A percentile compares a stretch with the other conserved stretches of the same genome.
Conservation (phyloP, 2,329 filamentous ascomycete genomes). For the Intubia oerlemansii region DNA sequence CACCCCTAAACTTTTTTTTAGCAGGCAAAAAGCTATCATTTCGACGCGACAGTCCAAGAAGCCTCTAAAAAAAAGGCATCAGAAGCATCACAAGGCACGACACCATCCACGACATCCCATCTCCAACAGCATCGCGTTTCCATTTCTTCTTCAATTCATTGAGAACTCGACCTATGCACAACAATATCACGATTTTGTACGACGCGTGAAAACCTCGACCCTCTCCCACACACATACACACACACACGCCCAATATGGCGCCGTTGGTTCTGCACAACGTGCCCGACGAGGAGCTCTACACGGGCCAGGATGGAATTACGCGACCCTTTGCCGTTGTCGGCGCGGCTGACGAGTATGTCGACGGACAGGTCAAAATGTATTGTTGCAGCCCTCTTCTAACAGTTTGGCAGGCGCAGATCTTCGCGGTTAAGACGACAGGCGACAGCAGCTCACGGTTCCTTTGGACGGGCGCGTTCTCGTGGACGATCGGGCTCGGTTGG, state of each 20-base stretch:
- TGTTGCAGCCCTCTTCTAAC: no score
- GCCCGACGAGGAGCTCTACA: slow-evolving; percentile 44
- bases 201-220: no score
- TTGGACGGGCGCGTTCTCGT: slow-evolving; percentile 43
- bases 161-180: no score
- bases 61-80: no score
- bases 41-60: not conserved
- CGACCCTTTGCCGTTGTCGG: slow-evolving; percentile 42
- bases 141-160: no score
- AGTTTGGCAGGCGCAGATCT: slow-evolving; percentile 36
- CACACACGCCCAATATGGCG: no score
- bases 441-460: slow-evolving; percentile 31
- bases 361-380: slow-evolving; percentile 2
- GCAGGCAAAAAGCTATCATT: no score
- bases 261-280: slow-evolving; percentile 48
- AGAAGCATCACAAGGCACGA: no score
- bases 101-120: no score
- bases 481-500: slow-evolving; percentile 4
- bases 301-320: slow-evolving; percentile 42
- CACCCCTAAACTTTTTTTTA: slow-evolving; percentile 1
- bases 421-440: slow-evolving; percentile 23
- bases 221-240: no score
- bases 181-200: no score
- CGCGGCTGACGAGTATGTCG: slow-evolving; percentile 6
- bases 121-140: no score